Evolutionary conservation across 768 basidiomycete genomes (phyloP), one percentile per base, ranked within the genome.

Genomic region (Suillus decipiens): DNA sequence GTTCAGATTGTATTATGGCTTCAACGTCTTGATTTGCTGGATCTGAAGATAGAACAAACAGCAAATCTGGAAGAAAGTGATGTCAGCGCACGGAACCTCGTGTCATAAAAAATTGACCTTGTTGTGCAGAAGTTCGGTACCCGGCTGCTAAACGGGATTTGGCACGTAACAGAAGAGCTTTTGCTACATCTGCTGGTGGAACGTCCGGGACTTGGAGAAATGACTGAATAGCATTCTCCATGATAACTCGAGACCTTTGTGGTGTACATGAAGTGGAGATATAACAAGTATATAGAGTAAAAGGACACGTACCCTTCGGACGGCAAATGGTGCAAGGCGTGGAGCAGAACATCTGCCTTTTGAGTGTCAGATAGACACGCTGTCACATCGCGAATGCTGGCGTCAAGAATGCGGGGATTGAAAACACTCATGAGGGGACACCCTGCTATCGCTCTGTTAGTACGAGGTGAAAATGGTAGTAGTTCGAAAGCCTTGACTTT

Each of bases 281-380:
- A 14, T 45, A 2, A 48, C 14, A 15, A 48, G 47, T 14, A n/a
- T n/a, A 28, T 28, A 28, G 28, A 24, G 14, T 48, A 24, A 58
- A 28, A 61, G 41, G 39, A 5, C 6, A 74, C 84, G 43, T 71
- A 89, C 87, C 87, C 82, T 63, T 93, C 88, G 56, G 82, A 79
- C 61, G 88, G 86, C 64, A 96, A 85, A 69, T 89, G 89, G 67
- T 89, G 87, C 82, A 95, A 86, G n/a, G 92, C 93, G 67, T 90
- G 87, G 56, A 94, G 73, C 60, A 93, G 77, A 43, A 90, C 80
- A 62, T 88, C 87, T n/a, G 83, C 87, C 72, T 90, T 91, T 71
- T 90, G 84, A 67, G 83, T 83, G 71, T 88, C 83, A 5, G 82
- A 79, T 39, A 91, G 79, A 28, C 28, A 28, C 28, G 28, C 28